These are phyloP conservation scores for Ganoderma meredithae DNA, from an alignment of 1,284 basidiomycete genomes.

Conservation along the genomic window DNA sequence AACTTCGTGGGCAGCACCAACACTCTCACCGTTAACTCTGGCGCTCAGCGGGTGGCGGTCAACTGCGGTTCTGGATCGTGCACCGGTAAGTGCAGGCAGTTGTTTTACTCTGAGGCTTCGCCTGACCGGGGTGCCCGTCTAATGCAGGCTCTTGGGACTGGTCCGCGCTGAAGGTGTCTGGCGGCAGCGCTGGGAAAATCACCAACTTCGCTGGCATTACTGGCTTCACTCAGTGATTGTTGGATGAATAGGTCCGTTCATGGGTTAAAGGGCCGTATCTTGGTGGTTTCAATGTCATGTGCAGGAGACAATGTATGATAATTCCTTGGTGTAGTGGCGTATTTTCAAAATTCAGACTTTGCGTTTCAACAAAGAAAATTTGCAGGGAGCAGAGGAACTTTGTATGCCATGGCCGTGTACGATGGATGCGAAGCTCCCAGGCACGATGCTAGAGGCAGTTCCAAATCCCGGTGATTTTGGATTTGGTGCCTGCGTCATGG, in stretches of 20 bases:
- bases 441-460: no score
- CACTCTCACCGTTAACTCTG: conserved; percentile 37
- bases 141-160: conserved; percentile 61
- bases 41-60: conserved; percentile 42
- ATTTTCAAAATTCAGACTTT: neutral
- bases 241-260: neutral
- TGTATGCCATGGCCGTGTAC: no score
- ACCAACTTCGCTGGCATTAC: conserved; percentile 46
- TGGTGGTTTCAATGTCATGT: neutral
- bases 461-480: no score
- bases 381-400: no score
- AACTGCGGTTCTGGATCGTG: conserved; percentile 43
- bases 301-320: neutral
- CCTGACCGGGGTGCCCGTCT: neutral
- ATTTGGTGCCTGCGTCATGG: no score
- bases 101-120: no score
- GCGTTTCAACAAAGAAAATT: neutral
- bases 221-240: conserved; percentile 44
- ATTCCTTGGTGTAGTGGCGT: neutral
- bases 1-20: conserved; percentile 42
- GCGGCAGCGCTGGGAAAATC: conserved; percentile 50
- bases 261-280: neutral
- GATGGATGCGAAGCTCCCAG: no score
- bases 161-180: conserved; percentile 52
- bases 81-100: conserved; percentile 35